phyloP scores from a whole-genome alignment of 1,284 basidiomycete species.

The Ustilago crameri region DNA sequence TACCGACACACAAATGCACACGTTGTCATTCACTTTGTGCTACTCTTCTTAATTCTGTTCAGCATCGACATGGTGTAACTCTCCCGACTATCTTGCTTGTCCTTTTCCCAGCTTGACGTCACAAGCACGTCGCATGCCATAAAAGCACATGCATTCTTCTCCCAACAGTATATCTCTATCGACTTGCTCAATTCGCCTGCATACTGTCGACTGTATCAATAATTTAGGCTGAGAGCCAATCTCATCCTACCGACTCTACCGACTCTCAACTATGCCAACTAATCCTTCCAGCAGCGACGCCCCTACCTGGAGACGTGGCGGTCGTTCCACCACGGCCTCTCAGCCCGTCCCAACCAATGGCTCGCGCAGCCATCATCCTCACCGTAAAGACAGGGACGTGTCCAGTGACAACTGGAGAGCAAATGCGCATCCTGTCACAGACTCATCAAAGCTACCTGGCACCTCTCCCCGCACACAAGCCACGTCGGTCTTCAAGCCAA shows the following conservation, averaged over 20 bases:
- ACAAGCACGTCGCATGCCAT: background rate
- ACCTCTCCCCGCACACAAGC: slow-evolving; percentile 16
- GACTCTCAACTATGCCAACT: slow-evolving; percentile 13
- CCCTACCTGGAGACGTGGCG: slow-evolving; percentile 35
- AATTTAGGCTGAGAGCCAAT: background rate
- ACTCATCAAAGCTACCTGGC: slow-evolving; percentile 1
- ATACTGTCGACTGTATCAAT: no score
- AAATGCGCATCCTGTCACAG: slow-evolving; percentile 30
- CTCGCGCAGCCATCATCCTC: slow-evolving; percentile 8
- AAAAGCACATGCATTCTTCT: background rate
- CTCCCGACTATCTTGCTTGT: background rate
- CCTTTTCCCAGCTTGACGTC: background rate
- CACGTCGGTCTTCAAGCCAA: slow-evolving; percentile 13
- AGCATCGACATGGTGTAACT: slow-evolving; percentile 1
- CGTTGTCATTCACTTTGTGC: background rate
- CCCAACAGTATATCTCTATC: background rate
- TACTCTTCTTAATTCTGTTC: background rate
- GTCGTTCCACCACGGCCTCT: slow-evolving; percentile 7
- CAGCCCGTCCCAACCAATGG: slow-evolving; percentile 12
- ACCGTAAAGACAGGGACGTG: slow-evolving; percentile 27
- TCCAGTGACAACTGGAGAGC: slow-evolving; percentile 35
- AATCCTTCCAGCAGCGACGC: slow-evolving; percentile 22
- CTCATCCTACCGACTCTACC: background rate
- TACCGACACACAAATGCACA: background rate
- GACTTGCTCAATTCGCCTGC: no score